Evolutionary conservation across 129 eudicot species (phyloP).

Genomic region (Erigeron canadensis): DNA sequence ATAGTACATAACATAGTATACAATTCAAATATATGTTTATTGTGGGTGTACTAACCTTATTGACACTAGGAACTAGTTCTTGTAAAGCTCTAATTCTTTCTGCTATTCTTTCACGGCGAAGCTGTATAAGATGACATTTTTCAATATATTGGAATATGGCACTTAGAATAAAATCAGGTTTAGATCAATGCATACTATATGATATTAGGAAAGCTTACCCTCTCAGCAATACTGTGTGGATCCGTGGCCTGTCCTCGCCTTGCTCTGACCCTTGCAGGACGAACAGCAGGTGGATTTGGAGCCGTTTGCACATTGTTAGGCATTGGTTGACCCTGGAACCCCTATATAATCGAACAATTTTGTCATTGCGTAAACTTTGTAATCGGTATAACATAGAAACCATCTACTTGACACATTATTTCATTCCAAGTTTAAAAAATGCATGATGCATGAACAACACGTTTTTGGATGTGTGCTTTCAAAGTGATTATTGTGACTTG

Average conservation of each 20-base stretch:
- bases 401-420: conserved; percentile 4
- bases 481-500: not conserved
- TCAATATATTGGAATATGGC: not conserved
- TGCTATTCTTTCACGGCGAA: conserved; percentile 91
- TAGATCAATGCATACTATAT: not conserved
- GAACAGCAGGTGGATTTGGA: conserved; percentile 79
- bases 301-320: conserved; percentile 53
- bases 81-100: conserved; percentile 95
- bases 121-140: conserved; percentile 44
- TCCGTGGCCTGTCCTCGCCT: conserved; percentile 98
- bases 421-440: not conserved
- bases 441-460: not conserved
- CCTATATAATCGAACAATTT: conserved; percentile 38
- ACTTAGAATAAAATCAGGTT: not conserved
- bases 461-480: not conserved
- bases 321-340: conserved; percentile 77
- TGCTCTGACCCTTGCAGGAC: conserved; percentile 87
- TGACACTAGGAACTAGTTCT: conserved; percentile 97
- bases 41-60: conserved; percentile 54
- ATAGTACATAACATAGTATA: conserved; percentile 5
- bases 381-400: not conserved
- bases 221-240: conserved; percentile 97
- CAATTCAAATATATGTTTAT: not conserved
- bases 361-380: conserved; percentile 12
- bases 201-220: conserved; percentile 48